Evolutionary conservation across 331 rosid genomes (phyloP).

Genomic region (Malus hybrid): DNA sequence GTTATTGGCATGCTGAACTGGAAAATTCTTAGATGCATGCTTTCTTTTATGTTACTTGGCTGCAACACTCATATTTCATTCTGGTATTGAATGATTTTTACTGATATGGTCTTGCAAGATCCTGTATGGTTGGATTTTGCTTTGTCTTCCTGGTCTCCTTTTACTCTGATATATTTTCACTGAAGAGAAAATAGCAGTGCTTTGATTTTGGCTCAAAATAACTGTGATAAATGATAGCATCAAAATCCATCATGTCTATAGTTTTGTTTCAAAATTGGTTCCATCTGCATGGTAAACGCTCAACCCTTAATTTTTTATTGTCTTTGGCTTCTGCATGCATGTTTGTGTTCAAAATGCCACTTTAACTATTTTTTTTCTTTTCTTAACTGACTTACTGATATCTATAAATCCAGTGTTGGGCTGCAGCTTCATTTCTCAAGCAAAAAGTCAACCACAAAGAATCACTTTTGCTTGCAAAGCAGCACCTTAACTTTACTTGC

Average conservation of each 20-base stretch:
- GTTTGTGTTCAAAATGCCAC: neutral
- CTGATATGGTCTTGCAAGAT: neutral
- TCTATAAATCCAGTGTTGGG: constrained; percentile 62
- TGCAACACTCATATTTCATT: neutral
- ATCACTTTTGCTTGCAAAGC: constrained; percentile 54
- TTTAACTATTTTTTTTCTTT: neutral
- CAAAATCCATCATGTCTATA: neutral
- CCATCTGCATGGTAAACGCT: no score
- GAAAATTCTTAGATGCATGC: neutral
- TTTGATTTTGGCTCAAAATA: neutral
- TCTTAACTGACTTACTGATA: neutral
- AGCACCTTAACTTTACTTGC: constrained; percentile 53
- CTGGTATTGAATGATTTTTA: neutral
- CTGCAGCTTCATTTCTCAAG: constrained; percentile 51
- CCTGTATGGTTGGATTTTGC: neutral
- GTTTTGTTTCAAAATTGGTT: neutral
- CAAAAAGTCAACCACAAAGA: constrained; percentile 49
- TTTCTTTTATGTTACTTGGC: neutral
- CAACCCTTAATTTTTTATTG: neutral
- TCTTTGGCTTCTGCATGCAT: neutral
- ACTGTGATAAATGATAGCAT: neutral
- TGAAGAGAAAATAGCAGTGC: neutral
- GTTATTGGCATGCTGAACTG: neutral
- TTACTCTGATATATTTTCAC: neutral
- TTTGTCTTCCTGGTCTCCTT: neutral